A percentile compares a stretch with the other conserved stretches of the same genome.
Conservation (phyloP, 345 rosid genomes). For the Rhizophora mangle region DNA sequence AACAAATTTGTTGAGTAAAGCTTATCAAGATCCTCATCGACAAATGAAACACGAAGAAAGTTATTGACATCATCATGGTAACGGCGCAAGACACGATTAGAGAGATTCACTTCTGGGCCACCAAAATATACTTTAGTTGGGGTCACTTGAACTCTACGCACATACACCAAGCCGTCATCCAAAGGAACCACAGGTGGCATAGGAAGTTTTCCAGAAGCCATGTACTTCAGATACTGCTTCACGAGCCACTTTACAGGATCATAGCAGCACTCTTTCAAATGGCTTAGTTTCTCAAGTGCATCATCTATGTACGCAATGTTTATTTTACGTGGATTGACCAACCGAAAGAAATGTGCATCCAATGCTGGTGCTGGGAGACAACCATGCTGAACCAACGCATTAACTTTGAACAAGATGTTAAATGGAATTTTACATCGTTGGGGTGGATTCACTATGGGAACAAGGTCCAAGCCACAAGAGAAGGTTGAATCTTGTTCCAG, state of each 20-base stretch:
- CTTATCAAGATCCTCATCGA: slow-evolving; percentile 47
- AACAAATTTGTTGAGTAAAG: slow-evolving; percentile 26
- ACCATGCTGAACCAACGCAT: slow-evolving; percentile 47
- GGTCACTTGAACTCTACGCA: slow-evolving; percentile 44
- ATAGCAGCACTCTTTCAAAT: slow-evolving; percentile 41
- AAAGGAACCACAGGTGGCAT: slow-evolving; percentile 25
- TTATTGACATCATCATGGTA: slow-evolving; percentile 35
- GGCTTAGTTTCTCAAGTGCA: slow-evolving; percentile 36
- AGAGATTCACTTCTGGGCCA: slow-evolving; percentile 54
- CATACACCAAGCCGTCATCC: slow-evolving; percentile 42
- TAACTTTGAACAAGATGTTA: slow-evolving; percentile 39
- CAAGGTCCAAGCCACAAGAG: slow-evolving; percentile 27
- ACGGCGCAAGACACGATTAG: slow-evolving; percentile 46
- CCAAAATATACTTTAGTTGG: slow-evolving; percentile 47
- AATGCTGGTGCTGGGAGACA: slow-evolving; percentile 44
- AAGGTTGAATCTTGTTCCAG: slow-evolving; percentile 31
- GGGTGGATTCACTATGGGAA: slow-evolving; percentile 42
- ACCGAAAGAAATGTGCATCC: slow-evolving; percentile 28
- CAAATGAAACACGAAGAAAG: slow-evolving; percentile 48
- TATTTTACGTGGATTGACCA: slow-evolving; percentile 25
- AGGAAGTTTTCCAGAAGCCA: slow-evolving; percentile 12
- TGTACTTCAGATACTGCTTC: slow-evolving; percentile 17
- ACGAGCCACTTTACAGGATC: slow-evolving; percentile 42
- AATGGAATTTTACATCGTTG: slow-evolving; percentile 31
- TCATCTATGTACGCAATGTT: slow-evolving; percentile 32